Evolutionary conservation across 1,139 yeast species (phyloP), one percentile per base, ranked within the genome.

Genomic region (Kodamaea suecica): DNA sequence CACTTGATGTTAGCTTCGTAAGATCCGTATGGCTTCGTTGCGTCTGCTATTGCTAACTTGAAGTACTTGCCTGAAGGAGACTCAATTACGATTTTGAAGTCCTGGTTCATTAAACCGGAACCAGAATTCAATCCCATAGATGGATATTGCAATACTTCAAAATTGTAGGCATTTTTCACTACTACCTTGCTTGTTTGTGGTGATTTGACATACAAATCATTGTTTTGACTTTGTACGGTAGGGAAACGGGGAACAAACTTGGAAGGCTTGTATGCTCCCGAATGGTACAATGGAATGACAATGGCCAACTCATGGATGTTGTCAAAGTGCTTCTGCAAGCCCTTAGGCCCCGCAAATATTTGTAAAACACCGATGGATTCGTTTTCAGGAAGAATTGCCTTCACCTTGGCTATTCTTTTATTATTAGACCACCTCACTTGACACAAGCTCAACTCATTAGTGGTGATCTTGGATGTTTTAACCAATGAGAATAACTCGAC

Each of bases 51-150:
- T 23, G 57, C 58, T 38, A 90, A 63, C 48, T 83, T 79, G 46
- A 73, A 74, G 44, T 85, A 76, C 44, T 82, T 81, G 1, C 96
- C 96, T 1, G 86, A 76, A 1, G 97, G 97, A 0, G 92, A 75
- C 53, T 85, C 92, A 17, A 90, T 61, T 2, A 85, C 90, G 36
- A 87, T 52, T 42, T 79, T 78, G 48, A 64, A 74, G 56, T 49
- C 76, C 42, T 40, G 71, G 59, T 43, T 71, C 51, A 43, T 67
- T 49, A 48, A 53, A 36, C 52, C 76, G 48, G 47, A 66, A 4
- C 60, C 57, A 31, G 52, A 48, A 36, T 49, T 65, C 29, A 78
- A 48, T 1, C 84, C 85, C 40, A 59, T 62, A 3, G 83, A 70
- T 4, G 92, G 90, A 49, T 76, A 78, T 49, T 80, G 87, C 21